These are phyloP conservation scores for Rhazya stricta DNA, from an alignment of 257 asterid genomes.

Conservation along the genomic window DNA sequence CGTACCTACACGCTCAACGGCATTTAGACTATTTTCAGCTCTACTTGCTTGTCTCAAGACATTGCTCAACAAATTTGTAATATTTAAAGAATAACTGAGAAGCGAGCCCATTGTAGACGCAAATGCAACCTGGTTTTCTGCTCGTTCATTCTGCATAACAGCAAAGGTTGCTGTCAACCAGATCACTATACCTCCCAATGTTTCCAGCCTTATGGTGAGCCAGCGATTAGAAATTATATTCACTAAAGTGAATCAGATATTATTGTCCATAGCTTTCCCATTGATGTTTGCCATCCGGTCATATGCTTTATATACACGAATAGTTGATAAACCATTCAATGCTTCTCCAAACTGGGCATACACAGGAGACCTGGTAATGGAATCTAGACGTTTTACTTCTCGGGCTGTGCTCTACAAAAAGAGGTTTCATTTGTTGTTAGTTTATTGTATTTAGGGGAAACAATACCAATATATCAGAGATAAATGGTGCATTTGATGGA, in stretches of 20 bases:
- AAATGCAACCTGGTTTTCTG: constrained; percentile 71
- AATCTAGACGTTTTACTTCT: constrained; percentile 87
- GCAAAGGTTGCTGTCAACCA: constrained; percentile 94
- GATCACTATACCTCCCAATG: constrained; percentile 84
- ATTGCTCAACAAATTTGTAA: constrained; percentile 60
- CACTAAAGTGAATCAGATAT: constrained; percentile 65
- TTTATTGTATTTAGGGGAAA: too few relatives aligned
- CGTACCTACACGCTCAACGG: constrained; percentile 83
- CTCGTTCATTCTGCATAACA: constrained; percentile 72
- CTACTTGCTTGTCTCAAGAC: constrained; percentile 80
- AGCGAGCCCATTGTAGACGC: constrained; percentile 95
- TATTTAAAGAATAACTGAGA: constrained; percentile 72
- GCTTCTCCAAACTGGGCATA: constrained; percentile 96
- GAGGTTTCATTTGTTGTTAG: background rate
- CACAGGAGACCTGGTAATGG: constrained; percentile 75
- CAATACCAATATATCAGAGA: background rate
- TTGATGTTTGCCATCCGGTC: constrained; percentile 79
- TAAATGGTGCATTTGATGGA: background rate
- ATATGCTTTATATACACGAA: constrained; percentile 90
- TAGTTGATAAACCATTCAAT: constrained; percentile 69
- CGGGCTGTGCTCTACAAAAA: constrained; percentile 80
- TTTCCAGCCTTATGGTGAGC: constrained; percentile 77
- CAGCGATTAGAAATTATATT: constrained; percentile 79
- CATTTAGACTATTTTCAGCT: constrained; percentile 83
- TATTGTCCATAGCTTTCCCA: constrained; percentile 81